These are phyloP conservation scores for Psilocybe cubensis DNA, from an alignment of 768 basidiomycete genomes.

Conservation along the genomic window DNA sequence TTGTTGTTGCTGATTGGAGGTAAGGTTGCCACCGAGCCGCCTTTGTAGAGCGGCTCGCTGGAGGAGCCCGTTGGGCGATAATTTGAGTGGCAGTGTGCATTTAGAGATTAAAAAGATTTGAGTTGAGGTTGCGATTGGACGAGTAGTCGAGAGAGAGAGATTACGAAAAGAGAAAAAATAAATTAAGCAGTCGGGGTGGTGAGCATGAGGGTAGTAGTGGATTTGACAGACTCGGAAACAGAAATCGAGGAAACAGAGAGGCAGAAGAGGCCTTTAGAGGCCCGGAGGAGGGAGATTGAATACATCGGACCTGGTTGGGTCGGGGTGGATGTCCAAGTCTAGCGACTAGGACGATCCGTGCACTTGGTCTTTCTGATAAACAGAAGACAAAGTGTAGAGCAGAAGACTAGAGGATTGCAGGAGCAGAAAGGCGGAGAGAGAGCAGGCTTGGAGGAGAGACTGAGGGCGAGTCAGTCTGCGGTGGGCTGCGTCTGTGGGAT, in stretches of 20 bases:
- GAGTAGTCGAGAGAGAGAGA: slow-evolving; percentile 31
- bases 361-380: slow-evolving; percentile 39
- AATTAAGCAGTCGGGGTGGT: slow-evolving; percentile 39
- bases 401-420: not conserved
- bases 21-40: slow-evolving; percentile 83
- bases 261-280: slow-evolving; percentile 25
- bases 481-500: slow-evolving; percentile 15
- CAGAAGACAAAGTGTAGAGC: slow-evolving; percentile 30
- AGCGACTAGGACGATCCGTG: slow-evolving; percentile 47
- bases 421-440: slow-evolving; percentile 4
- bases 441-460: not conserved
- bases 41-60: slow-evolving; percentile 49
- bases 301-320: slow-evolving; percentile 45
- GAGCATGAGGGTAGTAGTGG: slow-evolving; percentile 32
- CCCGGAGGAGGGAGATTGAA: slow-evolving; percentile 19
- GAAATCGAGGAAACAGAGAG: slow-evolving; percentile 17
- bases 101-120: slow-evolving; percentile 24
- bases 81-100: slow-evolving; percentile 52
- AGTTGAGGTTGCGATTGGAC: slow-evolving; percentile 30
- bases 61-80: slow-evolving; percentile 73
- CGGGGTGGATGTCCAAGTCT: slow-evolving; percentile 41
- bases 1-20: slow-evolving; percentile 44
- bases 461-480: slow-evolving; percentile 23
- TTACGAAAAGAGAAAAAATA: slow-evolving; percentile 21
- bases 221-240: slow-evolving; percentile 9